Evolutionary conservation across 768 basidiomycete species (phyloP), one percentile per base, ranked within the genome.

Genomic region (Suillus lakei): DNA sequence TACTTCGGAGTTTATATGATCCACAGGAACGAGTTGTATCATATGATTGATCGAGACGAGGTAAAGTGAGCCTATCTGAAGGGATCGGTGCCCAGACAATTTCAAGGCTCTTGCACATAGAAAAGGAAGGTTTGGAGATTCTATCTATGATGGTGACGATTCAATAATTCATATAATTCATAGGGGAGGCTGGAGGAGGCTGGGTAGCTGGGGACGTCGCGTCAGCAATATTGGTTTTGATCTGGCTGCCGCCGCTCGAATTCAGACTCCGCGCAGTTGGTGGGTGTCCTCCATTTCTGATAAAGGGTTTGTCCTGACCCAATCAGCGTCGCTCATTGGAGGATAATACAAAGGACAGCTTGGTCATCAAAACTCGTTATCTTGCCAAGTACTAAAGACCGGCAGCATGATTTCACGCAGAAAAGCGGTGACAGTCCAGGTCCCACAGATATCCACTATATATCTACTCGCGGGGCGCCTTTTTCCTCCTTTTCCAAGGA

Each of bases 391-490:
- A 50, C 13, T 48, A 23, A 26, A 13, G 26, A 21, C 9, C 41
- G 28, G 34, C 28, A 30, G 62, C n/a, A 61, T 63, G 30, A 32
- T 26, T 41, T 58, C 13, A 36, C 38, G 9, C 10, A 30, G 39
- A 65, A 65, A 43, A 46, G 41, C 62, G 68, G 67, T 66, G 21
- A 72, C 60, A 56, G 5, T 23, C 16, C 44, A 63, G 65, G 65
- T 74, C 67, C 64, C 74, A 74, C 72, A 71, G 41, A 13, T 8
- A 28, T 58, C 13, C 53, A n/a, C n/a, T n/a, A 21, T 76, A 74
- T 74, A 74, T 74, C 63, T 69, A 36, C 32, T 26, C 46, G 39
- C 50, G 21, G 21, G 23, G 28, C 38, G 30, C 13, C 38, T 34
- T 41, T 39, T 41, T 15, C 1, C 26, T n/a, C 38, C 28, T 32